Percentiles rank a stretch among this genome's conserved stretches.
Conservation (phyloP, 2,329 filamentous ascomycete genomes). For the Hypoxylon sp. region DNA sequence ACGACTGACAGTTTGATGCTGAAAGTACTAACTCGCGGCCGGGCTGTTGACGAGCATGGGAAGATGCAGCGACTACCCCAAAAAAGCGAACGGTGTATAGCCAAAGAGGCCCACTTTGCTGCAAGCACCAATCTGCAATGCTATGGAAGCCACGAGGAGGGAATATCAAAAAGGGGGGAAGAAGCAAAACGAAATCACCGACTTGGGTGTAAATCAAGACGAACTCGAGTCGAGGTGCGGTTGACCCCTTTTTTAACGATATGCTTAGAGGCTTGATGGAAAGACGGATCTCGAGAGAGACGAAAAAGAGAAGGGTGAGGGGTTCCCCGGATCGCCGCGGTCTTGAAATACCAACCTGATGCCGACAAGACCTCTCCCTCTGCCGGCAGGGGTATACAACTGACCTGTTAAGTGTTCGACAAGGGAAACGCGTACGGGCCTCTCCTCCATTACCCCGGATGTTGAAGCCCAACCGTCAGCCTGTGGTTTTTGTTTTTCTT, state of each 20-base stretch:
- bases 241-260: slow-evolving; percentile 9
- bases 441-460: slow-evolving; percentile 14
- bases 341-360: slow-evolving; percentile 30
- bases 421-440: slow-evolving; percentile 12
- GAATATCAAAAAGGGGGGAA: slow-evolving; percentile 12
- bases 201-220: slow-evolving; percentile 11
- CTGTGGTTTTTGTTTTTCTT: too few relatives aligned
- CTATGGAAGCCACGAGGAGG: slow-evolving; percentile 10
- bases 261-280: slow-evolving; percentile 16
- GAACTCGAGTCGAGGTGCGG: slow-evolving; percentile 12
- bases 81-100: slow-evolving; percentile 12
- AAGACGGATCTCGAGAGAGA: slow-evolving; percentile 7
- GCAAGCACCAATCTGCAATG: slow-evolving; percentile 15
- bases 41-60: slow-evolving; percentile 10
- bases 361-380: slow-evolving; percentile 16
- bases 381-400: slow-evolving; percentile 28
- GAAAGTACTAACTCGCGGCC: neutral
- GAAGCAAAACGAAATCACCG: slow-evolving; percentile 1
- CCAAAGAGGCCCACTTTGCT: slow-evolving; percentile 20
- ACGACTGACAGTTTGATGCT: neutral
- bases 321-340: slow-evolving; percentile 17
- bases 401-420: slow-evolving; percentile 17
- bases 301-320: slow-evolving; percentile 18
- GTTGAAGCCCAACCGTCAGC: slow-evolving; percentile 22
- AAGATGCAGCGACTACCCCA: slow-evolving; percentile 7